A percentile compares a stretch with the other conserved stretches of the same genome.
phyloP scores from a whole-genome alignment of 208 protist species.

The Trypanosoma mega region DNA sequence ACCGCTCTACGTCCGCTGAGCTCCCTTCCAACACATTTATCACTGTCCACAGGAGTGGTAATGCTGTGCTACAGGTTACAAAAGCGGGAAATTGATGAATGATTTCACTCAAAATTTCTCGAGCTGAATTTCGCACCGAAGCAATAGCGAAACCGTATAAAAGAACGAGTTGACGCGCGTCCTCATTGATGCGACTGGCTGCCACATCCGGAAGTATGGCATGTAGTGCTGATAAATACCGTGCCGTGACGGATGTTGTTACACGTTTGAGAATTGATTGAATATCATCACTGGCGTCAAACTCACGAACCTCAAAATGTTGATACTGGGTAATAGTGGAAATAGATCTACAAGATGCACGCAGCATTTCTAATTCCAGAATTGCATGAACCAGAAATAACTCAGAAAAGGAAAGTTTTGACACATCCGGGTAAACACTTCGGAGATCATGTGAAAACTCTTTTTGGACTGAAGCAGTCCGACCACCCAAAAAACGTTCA shows the following conservation, averaged over 20 bases:
- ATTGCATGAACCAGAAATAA: slow-evolving; percentile 66
- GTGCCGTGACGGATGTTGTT: slow-evolving; percentile 41
- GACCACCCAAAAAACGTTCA: slow-evolving; percentile 36
- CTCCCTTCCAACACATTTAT: slow-evolving; percentile 67
- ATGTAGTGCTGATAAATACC: slow-evolving; percentile 46
- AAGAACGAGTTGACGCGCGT: slow-evolving; percentile 71
- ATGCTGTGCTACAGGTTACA: slow-evolving; percentile 41
- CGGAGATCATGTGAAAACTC: slow-evolving; percentile 9
- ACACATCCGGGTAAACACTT: slow-evolving; percentile 5
- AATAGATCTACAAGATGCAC: slow-evolving; percentile 65
- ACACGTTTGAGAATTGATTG: slow-evolving; percentile 28
- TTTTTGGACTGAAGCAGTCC: slow-evolving; percentile 4
- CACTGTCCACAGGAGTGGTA: slow-evolving; percentile 77
- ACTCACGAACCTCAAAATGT: slow-evolving; percentile 81
- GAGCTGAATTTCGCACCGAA: slow-evolving; percentile 61
- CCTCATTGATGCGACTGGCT: slow-evolving; percentile 43
- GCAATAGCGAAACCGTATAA: slow-evolving; percentile 64
- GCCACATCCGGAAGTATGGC: slow-evolving; percentile 42
- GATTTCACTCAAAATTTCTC: slow-evolving; percentile 50
- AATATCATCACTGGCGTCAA: slow-evolving; percentile 68
- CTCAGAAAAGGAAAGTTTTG: slow-evolving; percentile 52
- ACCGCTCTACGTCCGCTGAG: slow-evolving; percentile 44
- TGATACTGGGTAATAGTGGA: slow-evolving; percentile 73
- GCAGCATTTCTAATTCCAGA: slow-evolving; percentile 69
- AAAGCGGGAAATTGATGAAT: slow-evolving; percentile 55